phyloP scores from a whole-genome alignment of 441 rosid species.

The Gossypium gossypioides region DNA sequence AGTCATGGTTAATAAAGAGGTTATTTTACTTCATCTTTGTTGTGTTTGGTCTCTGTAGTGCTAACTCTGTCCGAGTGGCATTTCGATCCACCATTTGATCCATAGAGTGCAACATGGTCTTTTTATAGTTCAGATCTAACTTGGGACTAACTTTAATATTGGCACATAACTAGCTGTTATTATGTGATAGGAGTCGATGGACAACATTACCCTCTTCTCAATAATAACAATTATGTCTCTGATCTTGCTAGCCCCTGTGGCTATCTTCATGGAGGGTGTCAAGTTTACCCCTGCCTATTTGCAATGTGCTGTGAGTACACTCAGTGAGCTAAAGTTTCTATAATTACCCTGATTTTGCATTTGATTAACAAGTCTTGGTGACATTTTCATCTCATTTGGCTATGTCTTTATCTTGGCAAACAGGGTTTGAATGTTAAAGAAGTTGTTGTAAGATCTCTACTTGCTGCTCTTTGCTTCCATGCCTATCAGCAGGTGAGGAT shows the following conservation, averaged over 20 bases:
- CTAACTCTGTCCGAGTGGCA: background rate
- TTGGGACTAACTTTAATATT: background rate
- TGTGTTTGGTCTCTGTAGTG: background rate
- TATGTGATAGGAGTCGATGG: conserved; percentile 67
- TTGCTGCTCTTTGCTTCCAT: conserved; percentile 90
- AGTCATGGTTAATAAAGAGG: conserved; percentile 93
- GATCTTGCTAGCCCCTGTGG: conserved; percentile 58
- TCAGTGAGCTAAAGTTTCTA: conserved; percentile 1
- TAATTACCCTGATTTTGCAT: background rate
- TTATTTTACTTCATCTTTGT: conserved; percentile 23
- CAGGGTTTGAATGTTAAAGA: conserved; percentile 81
- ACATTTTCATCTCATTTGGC: background rate
- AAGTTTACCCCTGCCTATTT: conserved; percentile 79
- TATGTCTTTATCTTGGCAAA: conserved; percentile 9
- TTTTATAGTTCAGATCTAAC: background rate
- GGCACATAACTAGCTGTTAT: conserved; percentile 7
- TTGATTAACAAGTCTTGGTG: background rate
- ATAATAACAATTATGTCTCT: conserved; percentile 88
- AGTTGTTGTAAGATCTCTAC: conserved; percentile 50
- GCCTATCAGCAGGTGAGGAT: conserved; percentile 87
- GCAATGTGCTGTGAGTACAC: conserved; percentile 68
- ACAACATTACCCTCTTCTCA: conserved; percentile 92
- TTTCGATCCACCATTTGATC: background rate
- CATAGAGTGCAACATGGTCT: background rate
- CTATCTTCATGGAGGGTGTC: conserved; percentile 76